A percentile compares a stretch with the other conserved stretches of the same genome.
phyloP scores from a whole-genome alignment of 305 asterid genomes.

The Solanum hybrid region DNA sequence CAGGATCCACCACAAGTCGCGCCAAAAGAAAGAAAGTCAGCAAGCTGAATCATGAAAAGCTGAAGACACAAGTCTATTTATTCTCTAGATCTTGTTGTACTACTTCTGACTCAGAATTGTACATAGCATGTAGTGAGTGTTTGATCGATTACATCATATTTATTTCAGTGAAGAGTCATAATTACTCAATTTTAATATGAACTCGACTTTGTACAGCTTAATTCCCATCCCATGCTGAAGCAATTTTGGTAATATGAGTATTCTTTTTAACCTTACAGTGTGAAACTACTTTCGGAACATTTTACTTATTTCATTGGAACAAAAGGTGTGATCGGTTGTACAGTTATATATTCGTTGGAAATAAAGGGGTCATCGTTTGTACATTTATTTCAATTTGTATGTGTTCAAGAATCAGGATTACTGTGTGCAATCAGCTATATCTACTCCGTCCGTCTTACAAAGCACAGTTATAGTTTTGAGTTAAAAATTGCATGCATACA shows the following conservation, averaged over 20 bases:
- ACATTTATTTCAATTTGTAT: background rate
- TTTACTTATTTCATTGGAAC: background rate
- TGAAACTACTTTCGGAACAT: background rate
- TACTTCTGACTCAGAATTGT: constrained; percentile 26
- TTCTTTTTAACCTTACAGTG: background rate
- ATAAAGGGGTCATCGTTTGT: background rate
- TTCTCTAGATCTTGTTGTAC: constrained; percentile 17
- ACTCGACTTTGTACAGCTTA: background rate
- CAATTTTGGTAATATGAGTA: background rate
- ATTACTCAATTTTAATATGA: background rate
- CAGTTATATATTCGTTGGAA: background rate
- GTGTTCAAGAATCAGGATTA: background rate
- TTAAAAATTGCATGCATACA: background rate
- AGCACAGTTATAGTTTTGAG: background rate
- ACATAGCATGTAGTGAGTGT: constrained; percentile 25
- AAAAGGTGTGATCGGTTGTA: background rate
- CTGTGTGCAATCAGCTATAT: too few relatives aligned
- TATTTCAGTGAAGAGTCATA: background rate
- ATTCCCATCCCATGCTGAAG: background rate
- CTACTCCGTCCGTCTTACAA: background rate
- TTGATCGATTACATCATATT: background rate
- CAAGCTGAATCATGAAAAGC: constrained; percentile 43
- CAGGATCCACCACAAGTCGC: constrained; percentile 46
- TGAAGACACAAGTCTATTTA: constrained; percentile 1
- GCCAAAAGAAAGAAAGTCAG: constrained; percentile 74